Evolutionary conservation across 73 alveolate genomes (phyloP), one percentile per base, ranked within the genome.

Genomic region (Effrenium voratum): DNA sequence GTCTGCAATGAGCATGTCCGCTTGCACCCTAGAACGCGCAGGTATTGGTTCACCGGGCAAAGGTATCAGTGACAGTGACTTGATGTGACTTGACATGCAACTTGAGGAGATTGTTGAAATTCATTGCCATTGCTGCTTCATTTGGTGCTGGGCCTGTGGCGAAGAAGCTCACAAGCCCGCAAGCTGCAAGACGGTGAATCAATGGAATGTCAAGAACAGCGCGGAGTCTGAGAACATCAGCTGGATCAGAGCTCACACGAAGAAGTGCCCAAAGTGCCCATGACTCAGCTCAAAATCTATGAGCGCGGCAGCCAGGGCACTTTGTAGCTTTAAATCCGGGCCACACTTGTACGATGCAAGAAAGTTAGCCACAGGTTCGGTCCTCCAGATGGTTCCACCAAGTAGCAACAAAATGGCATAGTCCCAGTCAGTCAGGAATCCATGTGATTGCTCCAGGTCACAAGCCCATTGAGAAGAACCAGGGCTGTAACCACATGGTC

Each of bases 221-320:
- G 99, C 99, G 57, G 99, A 99, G 79, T 99, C 99, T 40, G 99
- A 99, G 87, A 99, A 99, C 99, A 93, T 99, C 91, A 99, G 99
- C 93, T 99, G 99, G 99, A 96, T 99, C 80, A 98, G 94, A 38
- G 99, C 99, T 24, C 99, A 99, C 99, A 99, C 99, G n/a, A 99
- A 99, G 98, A 99, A 99, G 93, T 99, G 99, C 87, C 99, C 99
- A 34, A 99, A 99, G 91, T 99, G 97, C 76, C 5, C 85, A 8
- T 50, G 12, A 47, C 95, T 66, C 16, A 88, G 82, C 34, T n/a
- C n/a, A n/a, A n/a, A n/a, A n/a, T n/a, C n/a, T n/a, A n/a, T n/a
- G n/a, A n/a, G n/a, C n/a, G n/a, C n/a, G n/a, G n/a, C n/a, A n/a
- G n/a, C n/a, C n/a, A n/a, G n/a, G n/a, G n/a, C n/a, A n/a, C n/a